Percentiles rank a stretch among this genome's conserved stretches.
These are phyloP conservation scores for Cercospora sojina DNA, from an alignment of 2,329 filamentous ascomycete genomes.

Conservation along the genomic window DNA sequence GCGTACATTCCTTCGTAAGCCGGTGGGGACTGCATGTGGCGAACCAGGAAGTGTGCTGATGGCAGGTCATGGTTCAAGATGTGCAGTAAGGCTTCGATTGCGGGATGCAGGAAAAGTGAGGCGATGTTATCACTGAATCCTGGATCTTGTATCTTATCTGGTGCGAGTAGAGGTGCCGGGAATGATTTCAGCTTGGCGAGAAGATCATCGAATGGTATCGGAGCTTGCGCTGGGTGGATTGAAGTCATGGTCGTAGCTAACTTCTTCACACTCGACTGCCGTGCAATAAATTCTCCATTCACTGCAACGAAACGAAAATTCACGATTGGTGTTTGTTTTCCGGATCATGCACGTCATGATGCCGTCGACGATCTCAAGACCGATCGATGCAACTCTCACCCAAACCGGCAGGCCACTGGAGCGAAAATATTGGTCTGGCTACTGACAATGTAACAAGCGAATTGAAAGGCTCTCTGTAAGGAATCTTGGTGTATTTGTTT, in stretches of 20 bases:
- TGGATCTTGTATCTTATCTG: constrained; percentile 25
- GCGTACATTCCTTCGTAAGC: constrained; percentile 54
- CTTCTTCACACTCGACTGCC: not conserved
- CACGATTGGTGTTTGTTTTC: not conserved
- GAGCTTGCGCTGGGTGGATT: constrained; percentile 8
- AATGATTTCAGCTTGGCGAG: constrained; percentile 34
- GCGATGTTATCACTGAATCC: constrained; percentile 34
- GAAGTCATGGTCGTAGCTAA: constrained; percentile 3
- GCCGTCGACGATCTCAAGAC: not conserved
- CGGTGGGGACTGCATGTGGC: constrained; percentile 53
- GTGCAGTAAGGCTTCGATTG: constrained; percentile 53
- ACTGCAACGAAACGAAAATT: not conserved
- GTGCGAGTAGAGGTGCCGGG: constrained; percentile 32
- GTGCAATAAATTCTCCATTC: not conserved
- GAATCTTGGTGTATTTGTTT: not conserved
- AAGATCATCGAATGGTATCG: constrained; percentile 34
- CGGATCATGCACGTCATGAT: constrained; percentile 1
- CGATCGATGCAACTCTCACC: not conserved
- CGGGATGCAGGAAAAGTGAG: constrained; percentile 44
- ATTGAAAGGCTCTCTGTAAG: not conserved
- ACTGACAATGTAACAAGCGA: not conserved
- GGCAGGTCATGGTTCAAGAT: constrained; percentile 53
- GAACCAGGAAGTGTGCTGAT: constrained; percentile 53
- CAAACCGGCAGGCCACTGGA: not conserved
- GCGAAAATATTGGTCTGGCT: not conserved